Conservation (phyloP, 2,329 filamentous ascomycete species). For the Phialemonium atrogriseum region DNA sequence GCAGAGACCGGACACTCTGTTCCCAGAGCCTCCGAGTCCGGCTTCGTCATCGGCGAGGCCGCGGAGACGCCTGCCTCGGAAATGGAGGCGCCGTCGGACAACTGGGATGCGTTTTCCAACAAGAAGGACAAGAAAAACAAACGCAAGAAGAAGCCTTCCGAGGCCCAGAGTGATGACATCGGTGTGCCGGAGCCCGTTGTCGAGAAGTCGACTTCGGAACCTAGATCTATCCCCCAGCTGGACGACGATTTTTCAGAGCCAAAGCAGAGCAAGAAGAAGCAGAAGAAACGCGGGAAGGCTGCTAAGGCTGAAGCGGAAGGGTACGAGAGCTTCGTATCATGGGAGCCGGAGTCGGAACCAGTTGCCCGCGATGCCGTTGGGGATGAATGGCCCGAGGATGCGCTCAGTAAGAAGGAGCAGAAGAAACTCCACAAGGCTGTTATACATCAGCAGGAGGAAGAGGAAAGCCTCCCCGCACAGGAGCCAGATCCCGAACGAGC, state of each 20-base stretch:
- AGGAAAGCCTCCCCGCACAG: no score
- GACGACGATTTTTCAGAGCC: conserved; percentile 14
- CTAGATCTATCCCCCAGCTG: no score
- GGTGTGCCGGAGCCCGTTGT: conserved; percentile 10
- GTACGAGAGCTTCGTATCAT: conserved; percentile 12
- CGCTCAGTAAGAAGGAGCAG: no score
- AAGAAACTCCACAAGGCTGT: no score
- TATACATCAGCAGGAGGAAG: no score
- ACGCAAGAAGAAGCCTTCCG: conserved; percentile 18
- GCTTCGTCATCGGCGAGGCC: conserved; percentile 40
- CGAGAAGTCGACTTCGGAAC: conserved; percentile 2
- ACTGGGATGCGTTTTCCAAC: conserved; percentile 16
- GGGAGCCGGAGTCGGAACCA: no score
- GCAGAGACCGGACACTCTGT: conserved; percentile 32
- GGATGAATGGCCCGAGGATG: no score
- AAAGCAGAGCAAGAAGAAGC: conserved; percentile 27
- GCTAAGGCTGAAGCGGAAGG: conserved; percentile 21
- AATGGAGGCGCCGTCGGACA: conserved; percentile 15
- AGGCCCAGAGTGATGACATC: conserved; percentile 9
- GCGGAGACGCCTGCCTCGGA: conserved; percentile 30
- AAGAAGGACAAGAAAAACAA: conserved; percentile 29
- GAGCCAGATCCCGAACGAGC: conserved; percentile 13
- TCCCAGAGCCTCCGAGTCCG: conserved; percentile 22
- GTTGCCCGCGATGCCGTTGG: no score
- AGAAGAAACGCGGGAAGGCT: conserved; percentile 34